Evolutionary conservation across 2,329 filamentous ascomycete species (phyloP).

Genomic region (Aspergillus sp.): DNA sequence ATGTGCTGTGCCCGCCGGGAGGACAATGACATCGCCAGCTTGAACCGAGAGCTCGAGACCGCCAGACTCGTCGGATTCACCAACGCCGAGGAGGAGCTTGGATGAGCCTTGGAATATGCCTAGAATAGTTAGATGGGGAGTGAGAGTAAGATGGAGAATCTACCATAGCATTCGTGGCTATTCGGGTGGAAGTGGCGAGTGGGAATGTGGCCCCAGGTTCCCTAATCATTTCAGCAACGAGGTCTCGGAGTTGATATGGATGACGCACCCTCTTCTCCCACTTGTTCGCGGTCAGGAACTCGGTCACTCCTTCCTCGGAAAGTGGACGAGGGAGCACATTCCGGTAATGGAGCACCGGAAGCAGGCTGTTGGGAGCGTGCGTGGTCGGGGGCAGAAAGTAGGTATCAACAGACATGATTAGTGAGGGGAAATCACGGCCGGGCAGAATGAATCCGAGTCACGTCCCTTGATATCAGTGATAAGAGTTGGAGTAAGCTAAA

Average conservation of each 20-base stretch:
- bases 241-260: too few relatives aligned
- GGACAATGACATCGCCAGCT: neutral
- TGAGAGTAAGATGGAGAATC: neutral
- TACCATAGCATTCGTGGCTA: conserved; percentile 1
- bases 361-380: neutral
- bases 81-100: too few relatives aligned
- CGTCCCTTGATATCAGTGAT: too few relatives aligned
- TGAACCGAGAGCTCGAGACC: neutral
- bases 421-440: too few relatives aligned
- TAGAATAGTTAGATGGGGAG: too few relatives aligned
- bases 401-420: neutral
- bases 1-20: neutral
- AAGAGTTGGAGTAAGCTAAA: too few relatives aligned
- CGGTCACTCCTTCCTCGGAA: too few relatives aligned
- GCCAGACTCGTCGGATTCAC: neutral
- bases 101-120: too few relatives aligned
- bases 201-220: conserved; percentile 3
- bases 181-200: conserved; percentile 1
- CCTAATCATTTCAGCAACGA: neutral
- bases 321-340: too few relatives aligned
- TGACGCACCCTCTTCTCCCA: too few relatives aligned
- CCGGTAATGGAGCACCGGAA: neutral
- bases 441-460: too few relatives aligned
- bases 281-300: too few relatives aligned
- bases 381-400: neutral